These are phyloP conservation scores for Penicillium verhagenii DNA, from an alignment of 495 filamentous ascomycete genomes.

Conservation along the genomic window DNA sequence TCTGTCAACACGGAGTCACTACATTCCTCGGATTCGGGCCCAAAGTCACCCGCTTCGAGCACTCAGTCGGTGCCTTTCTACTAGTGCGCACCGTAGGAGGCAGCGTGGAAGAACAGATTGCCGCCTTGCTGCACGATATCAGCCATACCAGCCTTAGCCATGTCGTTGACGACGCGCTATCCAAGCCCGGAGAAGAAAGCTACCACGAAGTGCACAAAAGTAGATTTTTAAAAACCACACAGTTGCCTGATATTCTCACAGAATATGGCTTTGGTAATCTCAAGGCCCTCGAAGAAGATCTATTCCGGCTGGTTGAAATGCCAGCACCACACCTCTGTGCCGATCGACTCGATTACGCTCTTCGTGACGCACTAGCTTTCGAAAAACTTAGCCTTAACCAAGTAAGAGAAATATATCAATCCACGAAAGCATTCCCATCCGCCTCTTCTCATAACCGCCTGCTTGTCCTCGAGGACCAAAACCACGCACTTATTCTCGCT, in stretches of 20 bases:
- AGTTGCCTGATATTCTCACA: conserved; percentile 33
- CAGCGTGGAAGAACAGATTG: conserved; percentile 38
- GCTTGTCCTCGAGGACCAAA: conserved; percentile 31
- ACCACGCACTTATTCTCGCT: conserved; percentile 30
- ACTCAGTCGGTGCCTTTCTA: conserved; percentile 44
- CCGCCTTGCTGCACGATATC: conserved; percentile 44
- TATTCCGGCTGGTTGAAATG: conserved; percentile 43
- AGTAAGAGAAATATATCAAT: conserved; percentile 21
- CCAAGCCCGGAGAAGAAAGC: conserved; percentile 39
- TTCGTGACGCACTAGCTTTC: conserved; percentile 38
- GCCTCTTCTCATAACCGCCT: conserved; percentile 26
- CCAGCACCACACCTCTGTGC: conserved; percentile 43
- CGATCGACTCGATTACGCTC: conserved; percentile 43
- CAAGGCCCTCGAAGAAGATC: conserved; percentile 37
- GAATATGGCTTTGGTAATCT: conserved; percentile 25
- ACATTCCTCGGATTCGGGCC: conserved; percentile 34
- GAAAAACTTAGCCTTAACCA: conserved; percentile 30
- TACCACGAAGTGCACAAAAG: conserved; percentile 45
- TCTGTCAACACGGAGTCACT: conserved; percentile 40
- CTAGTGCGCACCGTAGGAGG: conserved; percentile 42
- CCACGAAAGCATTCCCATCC: conserved; percentile 30
- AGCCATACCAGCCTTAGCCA: conserved; percentile 45
- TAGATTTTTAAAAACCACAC: conserved; percentile 36
- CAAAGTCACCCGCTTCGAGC: conserved; percentile 41
- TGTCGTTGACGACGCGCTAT: conserved; percentile 40